These are phyloP conservation scores for Panicum virgatum DNA, from an alignment of 202 grass and related monocot genomes.

Conservation along the genomic window DNA sequence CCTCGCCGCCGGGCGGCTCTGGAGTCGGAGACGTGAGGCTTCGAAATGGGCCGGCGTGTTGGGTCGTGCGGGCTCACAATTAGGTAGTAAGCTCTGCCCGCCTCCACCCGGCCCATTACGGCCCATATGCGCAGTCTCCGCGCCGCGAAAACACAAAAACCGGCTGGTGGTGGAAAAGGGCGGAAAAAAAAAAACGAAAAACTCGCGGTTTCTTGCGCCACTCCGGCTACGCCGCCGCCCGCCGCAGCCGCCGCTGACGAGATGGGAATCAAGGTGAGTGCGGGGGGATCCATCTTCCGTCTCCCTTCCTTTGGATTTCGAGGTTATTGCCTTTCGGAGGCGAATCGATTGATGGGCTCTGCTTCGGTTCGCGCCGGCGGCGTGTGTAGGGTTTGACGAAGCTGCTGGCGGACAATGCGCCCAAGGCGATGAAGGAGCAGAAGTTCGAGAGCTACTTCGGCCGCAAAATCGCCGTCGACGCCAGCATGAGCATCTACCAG, in stretches of 20 bases:
- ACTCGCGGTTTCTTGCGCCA: constrained; percentile 24
- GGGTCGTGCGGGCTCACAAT: background rate
- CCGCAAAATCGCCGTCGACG: constrained; percentile 84
- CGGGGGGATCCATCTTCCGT: background rate
- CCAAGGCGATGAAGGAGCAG: constrained; percentile 91
- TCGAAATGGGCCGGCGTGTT: background rate
- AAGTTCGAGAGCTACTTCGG: constrained; percentile 99
- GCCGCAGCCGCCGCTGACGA: constrained; percentile 21
- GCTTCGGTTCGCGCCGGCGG: background rate
- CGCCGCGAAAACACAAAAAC: constrained; percentile 17
- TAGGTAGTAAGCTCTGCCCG: no score
- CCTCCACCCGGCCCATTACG: background rate
- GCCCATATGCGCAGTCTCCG: background rate
- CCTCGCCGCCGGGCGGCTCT: background rate
- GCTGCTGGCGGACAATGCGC: constrained; percentile 88
- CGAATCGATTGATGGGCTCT: constrained; percentile 18
- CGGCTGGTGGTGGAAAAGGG: no score
- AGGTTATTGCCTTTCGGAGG: background rate
- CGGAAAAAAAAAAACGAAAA: background rate
- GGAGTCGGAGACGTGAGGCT: background rate
- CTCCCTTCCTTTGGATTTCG: background rate
- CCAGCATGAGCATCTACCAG: constrained; percentile 99
- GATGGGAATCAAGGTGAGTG: constrained; percentile 61
- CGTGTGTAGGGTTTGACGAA: constrained; percentile 91
- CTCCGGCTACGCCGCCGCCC: constrained; percentile 27